Base-by-base conservation (phyloP, 2,329 filamentous ascomycete species). In the Diplodia corticola region DNA sequence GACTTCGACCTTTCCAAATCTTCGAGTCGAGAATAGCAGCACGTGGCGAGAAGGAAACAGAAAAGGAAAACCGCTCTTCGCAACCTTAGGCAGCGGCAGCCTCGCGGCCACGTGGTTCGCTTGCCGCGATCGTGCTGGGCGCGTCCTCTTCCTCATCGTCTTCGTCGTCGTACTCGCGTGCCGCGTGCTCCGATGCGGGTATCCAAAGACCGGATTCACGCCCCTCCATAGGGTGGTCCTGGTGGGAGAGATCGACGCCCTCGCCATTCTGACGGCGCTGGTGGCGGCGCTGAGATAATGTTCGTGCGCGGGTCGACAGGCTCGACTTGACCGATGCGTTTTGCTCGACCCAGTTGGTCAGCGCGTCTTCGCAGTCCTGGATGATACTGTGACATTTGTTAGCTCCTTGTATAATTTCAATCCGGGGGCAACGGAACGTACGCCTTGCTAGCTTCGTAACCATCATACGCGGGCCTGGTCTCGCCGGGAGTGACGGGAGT, bases 401-500 rank as follows among this genome's bases (percentile, higher is more conserved):
- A 76, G 73, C 33, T 48, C 54, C 24, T 7, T 30, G 9, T 1
- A 5, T 15, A 37, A 12, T 40, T 6, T 37, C 50, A 40, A 24
- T 5, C 10, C 5, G 24, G 35, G n/a, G 4, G 1, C n/a, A 7
- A 13, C 10, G 13, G 22, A 48, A 79, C 80, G 67, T 79, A 84
- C 82, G 87, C 94, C 83, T 97, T 98, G 86, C 92, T 96, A 69
- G 93, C 93, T 79, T 99, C 95, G 77, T 99, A 99, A 69, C 95
- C 95, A 75, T 99, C 95, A 76, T 99, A 99, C 1, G 95, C 93
- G 63, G 92, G 88, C 70, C 95, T 91, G 22, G 94, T 98, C 85
- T 99, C 95, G 72, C 95, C 95, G 26, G 95, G 95, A 5, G 95
- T 99, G 65, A 99, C 95, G 1, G 95, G 95, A 6, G 91, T 96